Evolutionary conservation across 1,284 basidiomycete species (phyloP).

Genomic region (Cryptococcus floricola): DNA sequence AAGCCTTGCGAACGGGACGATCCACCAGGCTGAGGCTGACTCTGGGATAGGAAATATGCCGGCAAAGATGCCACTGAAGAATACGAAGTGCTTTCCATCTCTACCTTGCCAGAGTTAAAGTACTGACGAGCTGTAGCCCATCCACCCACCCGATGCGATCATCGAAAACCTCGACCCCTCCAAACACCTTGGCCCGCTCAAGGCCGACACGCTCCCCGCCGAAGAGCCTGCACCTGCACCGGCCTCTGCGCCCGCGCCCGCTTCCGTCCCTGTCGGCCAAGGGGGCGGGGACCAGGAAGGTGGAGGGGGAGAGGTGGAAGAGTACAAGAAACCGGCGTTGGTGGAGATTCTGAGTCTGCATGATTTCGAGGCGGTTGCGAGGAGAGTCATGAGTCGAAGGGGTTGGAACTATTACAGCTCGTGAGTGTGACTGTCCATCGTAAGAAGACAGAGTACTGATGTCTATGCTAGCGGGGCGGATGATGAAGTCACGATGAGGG

Average conservation of each 20-base stretch:
- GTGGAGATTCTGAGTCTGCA: conserved; percentile 78
- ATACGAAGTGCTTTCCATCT: conserved; percentile 56
- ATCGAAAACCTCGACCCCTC: conserved; percentile 67
- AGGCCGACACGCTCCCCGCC: conserved; percentile 55
- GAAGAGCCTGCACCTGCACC: conserved; percentile 13
- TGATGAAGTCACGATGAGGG: conserved; percentile 80
- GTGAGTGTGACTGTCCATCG: conserved; percentile 7
- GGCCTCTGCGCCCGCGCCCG: conserved; percentile 23
- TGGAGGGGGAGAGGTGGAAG: conserved; percentile 26
- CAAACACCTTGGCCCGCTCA: conserved; percentile 60
- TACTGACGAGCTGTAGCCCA: conserved; percentile 65
- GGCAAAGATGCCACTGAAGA: conserved; percentile 74
- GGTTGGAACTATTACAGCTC: conserved; percentile 88
- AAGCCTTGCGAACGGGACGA: background rate
- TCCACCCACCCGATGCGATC: conserved; percentile 84
- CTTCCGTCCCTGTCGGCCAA: conserved; percentile 52
- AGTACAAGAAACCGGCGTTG: conserved; percentile 58
- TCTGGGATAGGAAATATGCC: conserved; percentile 56
- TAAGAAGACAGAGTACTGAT: background rate
- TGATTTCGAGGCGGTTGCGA: conserved; percentile 84
- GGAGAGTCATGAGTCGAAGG: conserved; percentile 66
- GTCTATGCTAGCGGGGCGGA: conserved; percentile 60
- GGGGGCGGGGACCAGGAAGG: conserved; percentile 13
- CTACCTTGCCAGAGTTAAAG: conserved; percentile 82
- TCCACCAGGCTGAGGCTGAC: background rate